A percentile compares a stretch with the other conserved stretches of the same genome.
phyloP scores from a whole-genome alignment of 2,329 filamentous ascomycete genomes.

The Colletotrichum shisoi region DNA sequence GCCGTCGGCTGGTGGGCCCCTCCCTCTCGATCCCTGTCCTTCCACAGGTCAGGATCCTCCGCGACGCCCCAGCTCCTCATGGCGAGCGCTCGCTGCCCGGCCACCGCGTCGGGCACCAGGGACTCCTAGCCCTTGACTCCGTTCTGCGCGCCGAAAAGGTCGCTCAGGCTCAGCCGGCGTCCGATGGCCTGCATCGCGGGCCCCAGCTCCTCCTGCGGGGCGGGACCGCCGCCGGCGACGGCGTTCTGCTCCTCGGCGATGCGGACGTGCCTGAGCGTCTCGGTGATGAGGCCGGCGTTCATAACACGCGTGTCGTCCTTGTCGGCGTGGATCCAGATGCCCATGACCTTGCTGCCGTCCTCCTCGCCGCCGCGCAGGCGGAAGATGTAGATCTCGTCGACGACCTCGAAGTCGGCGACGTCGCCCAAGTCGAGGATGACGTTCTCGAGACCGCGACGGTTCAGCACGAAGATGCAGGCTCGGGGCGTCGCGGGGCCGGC shows the following conservation, averaged over 20 bases:
- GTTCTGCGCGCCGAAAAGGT: constrained; percentile 54
- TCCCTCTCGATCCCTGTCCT: neutral
- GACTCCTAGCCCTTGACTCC: constrained; percentile 39
- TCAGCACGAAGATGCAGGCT: constrained; percentile 74
- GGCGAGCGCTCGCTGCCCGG: neutral
- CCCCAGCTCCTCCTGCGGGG: constrained; percentile 42
- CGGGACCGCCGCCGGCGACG: neutral
- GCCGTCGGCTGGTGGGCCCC: neutral
- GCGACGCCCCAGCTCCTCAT: constrained; percentile 1
- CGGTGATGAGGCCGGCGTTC: constrained; percentile 54
- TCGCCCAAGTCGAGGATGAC: constrained; percentile 70
- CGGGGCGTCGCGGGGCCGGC: constrained; percentile 50
- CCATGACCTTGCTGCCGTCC: constrained; percentile 54
- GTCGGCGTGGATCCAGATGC: constrained; percentile 65
- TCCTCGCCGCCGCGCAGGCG: constrained; percentile 51
- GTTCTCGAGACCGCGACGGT: constrained; percentile 75
- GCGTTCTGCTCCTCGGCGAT: constrained; percentile 28
- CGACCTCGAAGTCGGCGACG: constrained; percentile 70
- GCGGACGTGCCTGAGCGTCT: constrained; percentile 51
- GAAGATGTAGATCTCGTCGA: constrained; percentile 62
- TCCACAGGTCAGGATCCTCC: neutral
- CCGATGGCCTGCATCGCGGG: constrained; percentile 57
- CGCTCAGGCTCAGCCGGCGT: constrained; percentile 54
- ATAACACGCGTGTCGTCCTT: constrained; percentile 54
- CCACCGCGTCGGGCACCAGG: constrained; percentile 1